phyloP scores from a whole-genome alignment of 106 monocot genomes.

The Phalaenopsis equestris region DNA sequence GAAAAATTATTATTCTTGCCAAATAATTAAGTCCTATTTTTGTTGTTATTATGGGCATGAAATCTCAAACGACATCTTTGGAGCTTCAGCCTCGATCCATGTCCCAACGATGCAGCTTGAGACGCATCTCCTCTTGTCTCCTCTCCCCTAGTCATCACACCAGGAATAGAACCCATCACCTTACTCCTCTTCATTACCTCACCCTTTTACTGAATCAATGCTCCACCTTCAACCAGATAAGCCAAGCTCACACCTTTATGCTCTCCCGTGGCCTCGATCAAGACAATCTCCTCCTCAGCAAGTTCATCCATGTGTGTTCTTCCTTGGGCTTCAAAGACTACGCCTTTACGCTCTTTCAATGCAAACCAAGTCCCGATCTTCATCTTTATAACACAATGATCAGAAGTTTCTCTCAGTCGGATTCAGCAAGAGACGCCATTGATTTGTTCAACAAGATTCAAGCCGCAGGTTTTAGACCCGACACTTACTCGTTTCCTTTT shows the following conservation, averaged over 20 bases:
- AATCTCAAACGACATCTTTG: too few relatives aligned
- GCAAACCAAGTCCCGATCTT: conserved; percentile 21
- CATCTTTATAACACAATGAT: conserved; percentile 62
- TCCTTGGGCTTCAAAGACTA: conserved; percentile 33
- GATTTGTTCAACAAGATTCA: conserved; percentile 35
- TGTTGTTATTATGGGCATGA: too few relatives aligned
- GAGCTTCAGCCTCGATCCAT: background rate
- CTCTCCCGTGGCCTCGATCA: conserved; percentile 41
- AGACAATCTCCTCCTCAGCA: conserved; percentile 49
- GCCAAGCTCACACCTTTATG: conserved; percentile 51
- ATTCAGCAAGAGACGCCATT: conserved; percentile 30
- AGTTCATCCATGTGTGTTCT: conserved; percentile 40
- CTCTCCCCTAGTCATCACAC: background rate
- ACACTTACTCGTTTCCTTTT: conserved; percentile 61
- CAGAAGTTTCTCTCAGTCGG: conserved; percentile 28
- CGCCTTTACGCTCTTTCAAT: conserved; percentile 37
- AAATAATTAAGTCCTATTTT: too few relatives aligned
- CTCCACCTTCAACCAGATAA: conserved; percentile 31
- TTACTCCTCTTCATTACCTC: conserved; percentile 14
- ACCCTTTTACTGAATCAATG: conserved; percentile 29
- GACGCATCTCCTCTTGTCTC: conserved; percentile 11
- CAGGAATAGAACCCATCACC: background rate
- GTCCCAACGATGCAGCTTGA: conserved; percentile 2
- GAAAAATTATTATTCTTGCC: too few relatives aligned
- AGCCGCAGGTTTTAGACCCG: conserved; percentile 31